These are phyloP conservation scores for Phtheirospermum japonicum DNA, from an alignment of 257 asterid genomes.

Conservation along the genomic window DNA sequence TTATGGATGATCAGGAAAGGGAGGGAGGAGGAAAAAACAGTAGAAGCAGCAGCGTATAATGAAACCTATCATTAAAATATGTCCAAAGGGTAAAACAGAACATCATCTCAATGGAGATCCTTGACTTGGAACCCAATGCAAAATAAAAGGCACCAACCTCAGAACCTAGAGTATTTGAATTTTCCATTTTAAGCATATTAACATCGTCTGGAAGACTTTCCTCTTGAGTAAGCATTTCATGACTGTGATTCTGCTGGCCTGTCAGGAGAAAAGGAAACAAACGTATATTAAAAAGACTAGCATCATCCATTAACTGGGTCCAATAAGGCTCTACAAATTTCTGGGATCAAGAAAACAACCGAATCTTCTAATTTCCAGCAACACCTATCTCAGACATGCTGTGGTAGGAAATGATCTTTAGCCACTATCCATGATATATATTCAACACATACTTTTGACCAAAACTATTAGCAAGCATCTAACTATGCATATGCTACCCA, in stretches of 20 bases:
- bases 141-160: constrained; percentile 46
- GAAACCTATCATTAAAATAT: constrained; percentile 4
- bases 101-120: constrained; percentile 12
- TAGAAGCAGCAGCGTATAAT: background rate
- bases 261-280: constrained; percentile 29
- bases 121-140: constrained; percentile 26
- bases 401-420: constrained; percentile 5
- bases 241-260: constrained; percentile 42
- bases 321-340: constrained; percentile 7
- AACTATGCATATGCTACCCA: background rate
- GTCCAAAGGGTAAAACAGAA: constrained; percentile 10
- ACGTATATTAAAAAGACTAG: constrained; percentile 12
- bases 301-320: background rate
- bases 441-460: constrained; percentile 3
- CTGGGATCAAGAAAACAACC: background rate
- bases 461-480: constrained; percentile 14
- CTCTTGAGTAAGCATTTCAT: constrained; percentile 39
- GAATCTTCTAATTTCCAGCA: background rate
- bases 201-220: constrained; percentile 48
- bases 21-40: background rate
- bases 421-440: constrained; percentile 5
- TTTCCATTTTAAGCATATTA: constrained; percentile 35
- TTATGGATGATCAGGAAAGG: constrained; percentile 13
- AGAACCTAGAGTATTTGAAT: constrained; percentile 39
- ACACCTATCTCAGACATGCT: background rate